Evolutionary conservation across 495 filamentous ascomycete species (phyloP).

Genomic region (Annulohypoxylon nitens): DNA sequence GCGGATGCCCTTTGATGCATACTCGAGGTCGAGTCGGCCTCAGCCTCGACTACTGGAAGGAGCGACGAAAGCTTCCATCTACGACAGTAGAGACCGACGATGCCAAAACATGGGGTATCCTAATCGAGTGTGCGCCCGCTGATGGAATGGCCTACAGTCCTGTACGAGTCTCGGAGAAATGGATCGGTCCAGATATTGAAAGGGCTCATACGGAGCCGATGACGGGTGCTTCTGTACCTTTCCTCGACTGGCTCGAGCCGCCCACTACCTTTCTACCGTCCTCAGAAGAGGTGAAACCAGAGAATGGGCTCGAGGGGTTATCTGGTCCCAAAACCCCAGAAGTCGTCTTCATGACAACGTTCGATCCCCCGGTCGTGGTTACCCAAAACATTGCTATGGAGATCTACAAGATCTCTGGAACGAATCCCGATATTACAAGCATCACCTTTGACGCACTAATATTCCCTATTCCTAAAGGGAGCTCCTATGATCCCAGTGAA

Average conservation of each 20-base stretch:
- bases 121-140: constrained; percentile 72
- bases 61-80: constrained; percentile 65
- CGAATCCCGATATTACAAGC: constrained; percentile 64
- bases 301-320: constrained; percentile 49
- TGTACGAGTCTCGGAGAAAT: constrained; percentile 73
- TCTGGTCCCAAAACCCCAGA: constrained; percentile 70
- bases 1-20: constrained; percentile 86
- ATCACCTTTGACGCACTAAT: constrained; percentile 77
- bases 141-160: constrained; percentile 65
- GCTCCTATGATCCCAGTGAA: constrained; percentile 56
- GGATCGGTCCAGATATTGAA: constrained; percentile 72
- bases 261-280: constrained; percentile 59
- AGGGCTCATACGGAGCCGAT: constrained; percentile 62
- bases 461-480: constrained; percentile 62
- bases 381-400: constrained; percentile 74
- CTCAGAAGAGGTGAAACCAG: constrained; percentile 54
- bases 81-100: constrained; percentile 48
- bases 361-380: constrained; percentile 86
- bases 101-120: constrained; percentile 67
- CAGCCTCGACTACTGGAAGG: constrained; percentile 88
- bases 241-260: constrained; percentile 78
- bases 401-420: constrained; percentile 74
- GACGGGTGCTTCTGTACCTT: constrained; percentile 56
- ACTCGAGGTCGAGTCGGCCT: constrained; percentile 77
- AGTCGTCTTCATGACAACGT: constrained; percentile 82